phyloP scores from a whole-genome alignment of 805 yeast genomes.

The Kodamaea lidongshanica region DNA sequence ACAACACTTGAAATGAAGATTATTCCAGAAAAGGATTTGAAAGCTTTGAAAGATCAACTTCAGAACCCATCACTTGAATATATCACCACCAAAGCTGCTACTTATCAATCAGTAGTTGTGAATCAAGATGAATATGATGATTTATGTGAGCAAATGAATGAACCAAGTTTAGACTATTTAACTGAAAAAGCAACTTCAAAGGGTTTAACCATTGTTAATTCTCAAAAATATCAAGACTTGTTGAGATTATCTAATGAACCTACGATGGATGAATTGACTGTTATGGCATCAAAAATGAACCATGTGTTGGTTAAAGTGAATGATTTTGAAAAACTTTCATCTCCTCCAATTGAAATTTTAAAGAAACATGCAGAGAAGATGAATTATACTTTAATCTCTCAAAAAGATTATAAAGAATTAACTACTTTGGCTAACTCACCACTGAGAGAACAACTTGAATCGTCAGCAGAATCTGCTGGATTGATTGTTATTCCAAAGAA shows the following conservation, averaged over 20 bases:
- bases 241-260: conserved; percentile 17
- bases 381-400: conserved; percentile 9
- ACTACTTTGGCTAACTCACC: conserved; percentile 11
- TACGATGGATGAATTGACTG: conserved; percentile 21
- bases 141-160: conserved; percentile 9
- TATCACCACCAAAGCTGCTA: conserved; percentile 7
- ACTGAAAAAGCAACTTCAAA: neutral
- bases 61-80: conserved; percentile 10
- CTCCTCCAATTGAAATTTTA: conserved; percentile 27
- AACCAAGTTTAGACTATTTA: conserved; percentile 1
- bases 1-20: conserved; percentile 3
- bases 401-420: conserved; percentile 12
- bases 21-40: conserved; percentile 12
- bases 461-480: conserved; percentile 12
- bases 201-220: conserved; percentile 4
- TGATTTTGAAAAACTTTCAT: conserved; percentile 11
- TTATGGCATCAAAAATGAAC: conserved; percentile 14
- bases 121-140: conserved; percentile 9
- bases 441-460: conserved; percentile 12
- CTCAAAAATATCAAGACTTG: conserved; percentile 10
- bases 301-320: conserved; percentile 9
- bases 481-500: conserved; percentile 12
- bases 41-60: conserved; percentile 14
- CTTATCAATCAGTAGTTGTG: conserved; percentile 9
- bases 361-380: conserved; percentile 16